These are phyloP conservation scores for Vinca minor DNA, from an alignment of 257 asterid genomes.

Conservation along the genomic window DNA sequence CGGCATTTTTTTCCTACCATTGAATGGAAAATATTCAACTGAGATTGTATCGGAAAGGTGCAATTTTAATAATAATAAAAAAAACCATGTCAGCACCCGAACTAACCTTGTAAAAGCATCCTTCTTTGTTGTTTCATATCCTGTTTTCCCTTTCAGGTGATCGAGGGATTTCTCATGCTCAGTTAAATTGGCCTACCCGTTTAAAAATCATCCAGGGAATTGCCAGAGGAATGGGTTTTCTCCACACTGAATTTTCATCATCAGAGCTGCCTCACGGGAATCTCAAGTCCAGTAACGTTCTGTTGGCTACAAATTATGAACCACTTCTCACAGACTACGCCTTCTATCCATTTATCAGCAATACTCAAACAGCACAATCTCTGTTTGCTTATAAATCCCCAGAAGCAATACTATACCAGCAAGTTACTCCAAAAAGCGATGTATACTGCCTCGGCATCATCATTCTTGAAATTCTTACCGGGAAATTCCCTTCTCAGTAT, in stretches of 20 bases:
- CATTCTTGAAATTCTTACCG: slow-evolving; percentile 61
- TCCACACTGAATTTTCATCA: slow-evolving; percentile 57
- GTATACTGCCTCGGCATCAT: slow-evolving; percentile 74
- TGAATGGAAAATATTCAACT: too few relatives aligned
- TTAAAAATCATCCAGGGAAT: slow-evolving; percentile 70
- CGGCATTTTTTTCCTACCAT: too few relatives aligned
- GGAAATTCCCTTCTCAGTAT: slow-evolving; percentile 83
- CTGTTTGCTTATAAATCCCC: slow-evolving; percentile 57
- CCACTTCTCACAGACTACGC: slow-evolving; percentile 83
- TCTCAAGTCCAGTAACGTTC: slow-evolving; percentile 84
- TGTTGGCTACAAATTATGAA: slow-evolving; percentile 41
- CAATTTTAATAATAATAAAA: too few relatives aligned
- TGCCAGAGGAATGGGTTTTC: slow-evolving; percentile 70
- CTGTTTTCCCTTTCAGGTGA: slow-evolving; percentile 41
- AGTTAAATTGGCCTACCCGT: slow-evolving; percentile 58
- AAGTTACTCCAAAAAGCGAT: slow-evolving; percentile 63
- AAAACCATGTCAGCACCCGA: too few relatives aligned
- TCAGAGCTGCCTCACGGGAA: slow-evolving; percentile 80
- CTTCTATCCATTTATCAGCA: slow-evolving; percentile 46
- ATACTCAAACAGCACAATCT: slow-evolving; percentile 41
- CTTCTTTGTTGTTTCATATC: not conserved
- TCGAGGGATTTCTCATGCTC: slow-evolving; percentile 50
- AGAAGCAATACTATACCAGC: slow-evolving; percentile 48
- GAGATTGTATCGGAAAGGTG: too few relatives aligned
- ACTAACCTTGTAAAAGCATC: too few relatives aligned